A percentile compares a stretch with the other conserved stretches of the same genome.
phyloP scores from a whole-genome alignment of 768 basidiomycete genomes.

The Amylocystis lapponica region DNA sequence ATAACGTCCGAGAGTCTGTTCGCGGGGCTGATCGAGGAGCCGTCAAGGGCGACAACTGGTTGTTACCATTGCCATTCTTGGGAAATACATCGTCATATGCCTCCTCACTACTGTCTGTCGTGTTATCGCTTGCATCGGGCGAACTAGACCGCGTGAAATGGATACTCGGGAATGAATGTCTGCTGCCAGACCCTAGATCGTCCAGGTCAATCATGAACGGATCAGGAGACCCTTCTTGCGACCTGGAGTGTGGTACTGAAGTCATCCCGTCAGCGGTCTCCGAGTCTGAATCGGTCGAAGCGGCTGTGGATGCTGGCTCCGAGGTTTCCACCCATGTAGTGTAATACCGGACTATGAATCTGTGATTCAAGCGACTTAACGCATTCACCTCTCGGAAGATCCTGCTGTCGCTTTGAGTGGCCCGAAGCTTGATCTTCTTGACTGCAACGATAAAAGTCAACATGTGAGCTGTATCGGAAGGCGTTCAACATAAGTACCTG shows the following conservation, averaged over 20 bases:
- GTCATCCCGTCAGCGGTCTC: constrained; percentile 45
- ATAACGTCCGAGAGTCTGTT: constrained; percentile 51
- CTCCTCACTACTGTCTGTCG: constrained; percentile 27
- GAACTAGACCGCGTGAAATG: constrained; percentile 59
- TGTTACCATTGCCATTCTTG: constrained; percentile 16
- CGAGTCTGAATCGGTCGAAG: constrained; percentile 31
- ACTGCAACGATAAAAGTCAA: constrained; percentile 35
- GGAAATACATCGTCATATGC: constrained; percentile 10
- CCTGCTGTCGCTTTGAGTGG: constrained; percentile 73
- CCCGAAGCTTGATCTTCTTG: constrained; percentile 83
- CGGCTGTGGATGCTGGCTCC: constrained; percentile 43
- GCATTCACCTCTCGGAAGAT: constrained; percentile 91
- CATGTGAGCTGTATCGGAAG: neutral
- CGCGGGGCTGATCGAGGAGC: constrained; percentile 12
- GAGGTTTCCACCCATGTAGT: constrained; percentile 84
- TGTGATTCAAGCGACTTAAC: constrained; percentile 80
- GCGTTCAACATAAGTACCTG: constrained; percentile 36
- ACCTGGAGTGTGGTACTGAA: constrained; percentile 42
- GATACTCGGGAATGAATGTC: constrained; percentile 79
- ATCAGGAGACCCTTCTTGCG: constrained; percentile 32
- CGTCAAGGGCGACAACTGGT: constrained; percentile 14
- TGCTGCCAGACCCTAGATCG: constrained; percentile 48
- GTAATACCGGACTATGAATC: constrained; percentile 88
- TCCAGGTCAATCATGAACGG: constrained; percentile 65
- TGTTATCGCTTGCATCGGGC: constrained; percentile 37